Conservation (phyloP, 495 filamentous ascomycete genomes). For the Podospora didyma region DNA sequence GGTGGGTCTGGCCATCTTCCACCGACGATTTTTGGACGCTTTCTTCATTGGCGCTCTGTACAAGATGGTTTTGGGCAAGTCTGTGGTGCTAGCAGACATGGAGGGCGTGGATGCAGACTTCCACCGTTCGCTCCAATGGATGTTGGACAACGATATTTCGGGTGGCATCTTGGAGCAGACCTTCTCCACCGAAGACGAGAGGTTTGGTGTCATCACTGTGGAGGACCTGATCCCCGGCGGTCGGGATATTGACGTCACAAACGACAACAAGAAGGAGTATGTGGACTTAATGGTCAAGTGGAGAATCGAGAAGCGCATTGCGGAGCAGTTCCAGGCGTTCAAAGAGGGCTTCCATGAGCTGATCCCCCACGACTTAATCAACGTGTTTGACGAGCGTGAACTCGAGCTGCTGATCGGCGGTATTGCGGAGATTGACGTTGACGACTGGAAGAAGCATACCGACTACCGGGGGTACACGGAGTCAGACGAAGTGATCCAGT, state of each 20-base stretch:
- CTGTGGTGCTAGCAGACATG: conserved; percentile 91
- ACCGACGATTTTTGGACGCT: conserved; percentile 93
- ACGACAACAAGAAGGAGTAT: conserved; percentile 94
- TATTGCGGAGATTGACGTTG: conserved; percentile 98
- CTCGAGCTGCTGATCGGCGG: conserved; percentile 95
- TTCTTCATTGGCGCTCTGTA: conserved; percentile 99
- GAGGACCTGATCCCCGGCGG: conserved; percentile 92
- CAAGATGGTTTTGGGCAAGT: conserved; percentile 98
- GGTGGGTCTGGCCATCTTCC: conserved; percentile 97
- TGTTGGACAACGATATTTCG: conserved; percentile 91
- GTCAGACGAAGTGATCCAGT: conserved; percentile 90
- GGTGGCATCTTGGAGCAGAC: conserved; percentile 86
- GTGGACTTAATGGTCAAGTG: conserved; percentile 97
- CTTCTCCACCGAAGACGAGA: conserved; percentile 94
- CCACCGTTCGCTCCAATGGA: conserved; percentile 93
- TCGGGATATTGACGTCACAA: conserved; percentile 88
- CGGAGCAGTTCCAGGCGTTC: conserved; percentile 97
- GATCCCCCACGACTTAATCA: conserved; percentile 93
- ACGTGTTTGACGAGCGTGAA: conserved; percentile 98
- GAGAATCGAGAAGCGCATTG: conserved; percentile 97
- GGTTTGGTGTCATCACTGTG: conserved; percentile 88
- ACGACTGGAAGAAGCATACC: conserved; percentile 99
- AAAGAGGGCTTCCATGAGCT: conserved; percentile 96
- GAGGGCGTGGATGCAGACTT: conserved; percentile 98
- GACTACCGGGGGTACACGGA: conserved; percentile 99